Evolutionary conservation across 768 basidiomycete species (phyloP), one percentile per base, ranked within the genome.

Genomic region (Pleurotus pulmonarius): DNA sequence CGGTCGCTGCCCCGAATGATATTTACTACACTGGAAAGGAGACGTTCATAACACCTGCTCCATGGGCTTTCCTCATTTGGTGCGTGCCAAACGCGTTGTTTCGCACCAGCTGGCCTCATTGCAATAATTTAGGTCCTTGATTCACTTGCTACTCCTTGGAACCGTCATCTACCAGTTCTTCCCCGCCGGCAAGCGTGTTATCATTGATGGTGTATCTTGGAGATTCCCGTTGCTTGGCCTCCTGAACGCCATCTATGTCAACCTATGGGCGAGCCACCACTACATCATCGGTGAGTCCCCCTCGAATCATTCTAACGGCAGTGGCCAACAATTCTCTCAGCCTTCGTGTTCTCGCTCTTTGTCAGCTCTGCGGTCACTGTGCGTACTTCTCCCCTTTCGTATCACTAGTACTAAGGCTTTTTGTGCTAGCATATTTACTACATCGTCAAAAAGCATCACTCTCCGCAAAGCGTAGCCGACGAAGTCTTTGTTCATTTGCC

Each of bases 401-500:
- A 68, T 11, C n/a, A 2, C 16, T n/a, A 63, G 66, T 76, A 61
- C 63, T 69, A 49, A 67, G 70, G 71, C 47, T 59, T 58, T 63
- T 71, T 12, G 69, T 67, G 76, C 2, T 67, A 88, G 81, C 93
- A 95, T 71, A 91, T 96, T 69, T 97, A 98, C 76, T 98, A 95
- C 68, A 75, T 91, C 57, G 88, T 98, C 67, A 95, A 96, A 81
- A 92, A 94, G 72, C 81, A 85, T 59, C 86, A 94, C 68, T 69
- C 78, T 24, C 73, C 90, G 24, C 78, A 88, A 64, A 81, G 67
- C 58, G 61, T 79, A 44, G 76, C 77, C 18, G 94, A 96, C 60
- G 94, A 97, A 71, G 69, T 95, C 60, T 94, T 96, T 59, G 80
- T 98, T 44, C 94, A 98, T 70, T 85, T 97, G 15, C 97, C 97